Evolutionary conservation across 306 rosid species (phyloP), one percentile per base, ranked within the genome.

Genomic region (Echinosophora koreensis): DNA sequence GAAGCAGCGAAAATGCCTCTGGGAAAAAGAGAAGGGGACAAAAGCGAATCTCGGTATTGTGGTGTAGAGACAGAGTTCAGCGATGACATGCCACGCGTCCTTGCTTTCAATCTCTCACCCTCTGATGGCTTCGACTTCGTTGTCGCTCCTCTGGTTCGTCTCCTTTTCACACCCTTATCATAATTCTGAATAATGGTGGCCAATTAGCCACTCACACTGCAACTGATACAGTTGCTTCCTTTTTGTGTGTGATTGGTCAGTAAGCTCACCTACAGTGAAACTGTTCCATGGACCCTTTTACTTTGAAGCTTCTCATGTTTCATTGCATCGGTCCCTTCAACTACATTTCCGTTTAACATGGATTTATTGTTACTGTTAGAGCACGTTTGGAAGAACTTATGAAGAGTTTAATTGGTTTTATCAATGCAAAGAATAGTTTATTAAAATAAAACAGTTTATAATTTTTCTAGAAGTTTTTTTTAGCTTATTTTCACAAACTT

Each of bases 181-280:
- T 22, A 0, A 22, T 22, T 8, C 46, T 7, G n/a, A n/a, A n/a
- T 8, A 41, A 41, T 3, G 11, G 96, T 90, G 91, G 87, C 89
- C 54, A 93, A 91, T 91, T 93, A 91, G 98, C 98, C 92, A 87
- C 85, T 93, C 92, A 81, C 89, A 84, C 88, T 47, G 74, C 83
- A 57, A 82, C 91, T 75, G 3, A 5, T 10, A 22, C 9, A 38
- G 92, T 86, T 90, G 92, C 77, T 7, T 14, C 8, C 7, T 16
- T 27, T 66, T 63, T 74, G 81, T 86, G 84, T 91, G 96, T 93
- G 96, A 89, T 72, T 93, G 93, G 98, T 93, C 98, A 93, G 98
- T 89, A 91, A 84, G 93, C 90, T 75, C 90, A 89, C 97, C 97
- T 57, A 93, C 0, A 88, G 7, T 28, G 77, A 84, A 76, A 39